Evolutionary conservation across 345 rosid genomes (phyloP), one percentile per base, ranked within the genome.

Genomic region (Odontarrhena argentea): DNA sequence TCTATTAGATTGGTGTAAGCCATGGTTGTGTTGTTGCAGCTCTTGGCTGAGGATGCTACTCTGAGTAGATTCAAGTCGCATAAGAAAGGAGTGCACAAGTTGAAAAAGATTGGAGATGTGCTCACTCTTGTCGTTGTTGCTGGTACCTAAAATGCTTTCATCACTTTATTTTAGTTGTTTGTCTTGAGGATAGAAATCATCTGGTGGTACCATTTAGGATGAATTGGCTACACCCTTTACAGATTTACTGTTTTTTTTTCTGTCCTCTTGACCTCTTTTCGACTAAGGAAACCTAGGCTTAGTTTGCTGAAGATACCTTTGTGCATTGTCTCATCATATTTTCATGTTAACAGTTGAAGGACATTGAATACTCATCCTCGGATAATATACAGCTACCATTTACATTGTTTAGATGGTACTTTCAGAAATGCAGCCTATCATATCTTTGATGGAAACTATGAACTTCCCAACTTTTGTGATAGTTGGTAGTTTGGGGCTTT

Each of bases 41-140:
- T 95, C 25, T 79, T 95, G 81, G 96, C 91, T 3, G 83, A 80
- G 18, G 88, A 95, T 71, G 87, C 88, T 2, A 78, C 83, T 48
- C 81, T 95, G 55, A 81, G 79, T 40, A 79, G 84, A 60, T 95
- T 83, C 85, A 89, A 91, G 72, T 91, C 99, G 8, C 77, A 85
- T 60, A 87, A 84, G 79, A 85, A 78, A 82, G 36, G 85, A 10
- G 96, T 86, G 9, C 57, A 67, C 61, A 48, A 12, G 7, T 32
- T 89, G 76, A 91, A 87, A 63, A 86, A 81, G 63, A 22, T 91
- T 12, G 93, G 93, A 52, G 96, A 91, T 83, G 83, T 86, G 68
- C 96, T 95, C 53, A 95, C 93, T 0, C n/a, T 85, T 63, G 86
- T 81, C 13, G 89, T 87, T 46, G 85, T 91, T 66, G 96, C 97